These are phyloP conservation scores for Leccinellum albellum DNA, from an alignment of 768 basidiomycete species.

Conservation along the genomic window DNA sequence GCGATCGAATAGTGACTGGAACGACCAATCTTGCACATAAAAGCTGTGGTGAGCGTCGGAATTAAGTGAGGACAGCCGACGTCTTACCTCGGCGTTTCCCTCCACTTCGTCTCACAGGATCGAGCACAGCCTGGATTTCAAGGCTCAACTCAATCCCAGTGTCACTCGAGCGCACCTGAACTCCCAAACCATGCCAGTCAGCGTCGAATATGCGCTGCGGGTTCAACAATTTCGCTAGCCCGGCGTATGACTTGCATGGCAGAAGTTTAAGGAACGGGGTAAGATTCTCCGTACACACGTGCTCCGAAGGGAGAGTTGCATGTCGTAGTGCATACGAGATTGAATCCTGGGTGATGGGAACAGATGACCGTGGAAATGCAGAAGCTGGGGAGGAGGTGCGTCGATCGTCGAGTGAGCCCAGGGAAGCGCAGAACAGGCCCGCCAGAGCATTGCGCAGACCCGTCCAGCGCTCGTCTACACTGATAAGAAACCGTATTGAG, in stretches of 20 bases:
- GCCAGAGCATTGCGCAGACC: constrained; percentile 85
- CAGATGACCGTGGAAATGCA: constrained; percentile 61
- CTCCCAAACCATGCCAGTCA: constrained; percentile 85
- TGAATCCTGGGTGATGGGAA: constrained; percentile 39
- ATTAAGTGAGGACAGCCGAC: not conserved
- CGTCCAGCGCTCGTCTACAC: constrained; percentile 76
- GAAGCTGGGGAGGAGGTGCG: constrained; percentile 65
- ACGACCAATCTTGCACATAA: constrained; percentile 61
- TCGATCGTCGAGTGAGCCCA: constrained; percentile 71
- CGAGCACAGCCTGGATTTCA: constrained; percentile 71
- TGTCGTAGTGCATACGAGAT: constrained; percentile 60
- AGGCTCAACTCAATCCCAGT: constrained; percentile 63
- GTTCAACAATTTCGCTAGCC: constrained; percentile 78
- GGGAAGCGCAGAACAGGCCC: constrained; percentile 91
- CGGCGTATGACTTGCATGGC: constrained; percentile 87
- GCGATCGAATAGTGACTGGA: constrained; percentile 64
- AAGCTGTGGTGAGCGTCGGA: constrained; percentile 5
- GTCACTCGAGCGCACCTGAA: constrained; percentile 67
- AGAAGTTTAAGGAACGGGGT: constrained; percentile 94
- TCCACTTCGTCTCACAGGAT: constrained; percentile 62
- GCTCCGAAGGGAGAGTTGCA: constrained; percentile 74
- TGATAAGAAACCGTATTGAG: constrained; percentile 24
- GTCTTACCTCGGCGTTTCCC: constrained; percentile 52
- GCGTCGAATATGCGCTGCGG: constrained; percentile 85
- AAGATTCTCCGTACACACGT: constrained; percentile 96